These are phyloP conservation scores for Coelastrella sp. DNA, from an alignment of 139 green algal species.

Conservation along the genomic window DNA sequence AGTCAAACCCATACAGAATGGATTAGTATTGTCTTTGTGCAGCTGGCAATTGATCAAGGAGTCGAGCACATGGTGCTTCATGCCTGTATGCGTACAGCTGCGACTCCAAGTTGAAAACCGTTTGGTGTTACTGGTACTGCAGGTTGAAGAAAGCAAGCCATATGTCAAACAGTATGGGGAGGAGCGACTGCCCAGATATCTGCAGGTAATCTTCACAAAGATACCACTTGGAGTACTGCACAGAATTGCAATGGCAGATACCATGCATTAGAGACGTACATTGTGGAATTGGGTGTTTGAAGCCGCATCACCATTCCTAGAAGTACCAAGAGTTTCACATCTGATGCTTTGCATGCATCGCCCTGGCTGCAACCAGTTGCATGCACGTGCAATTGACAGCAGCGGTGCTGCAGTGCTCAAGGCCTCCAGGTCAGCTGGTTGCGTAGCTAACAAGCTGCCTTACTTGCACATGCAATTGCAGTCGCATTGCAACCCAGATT, in stretches of 20 bases:
- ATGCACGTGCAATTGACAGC: no score
- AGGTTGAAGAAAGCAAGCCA: slow-evolving; percentile 56
- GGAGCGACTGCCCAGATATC: slow-evolving; percentile 64
- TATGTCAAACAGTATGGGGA: slow-evolving; percentile 59
- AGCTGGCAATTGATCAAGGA: background rate
- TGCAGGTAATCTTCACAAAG: slow-evolving; percentile 38
- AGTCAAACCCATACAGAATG: no score
- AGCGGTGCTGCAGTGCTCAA: no score
- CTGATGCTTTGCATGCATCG: no score
- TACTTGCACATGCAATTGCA: background rate
- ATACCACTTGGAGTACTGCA: background rate
- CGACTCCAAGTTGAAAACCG: background rate
- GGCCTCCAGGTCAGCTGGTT: no score
- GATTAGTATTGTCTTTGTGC: no score
- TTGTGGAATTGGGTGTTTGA: no score
- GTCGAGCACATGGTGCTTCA: background rate
- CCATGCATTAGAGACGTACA: background rate
- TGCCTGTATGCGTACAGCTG: background rate
- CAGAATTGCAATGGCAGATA: background rate
- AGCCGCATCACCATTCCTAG: no score
- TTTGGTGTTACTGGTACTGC: background rate
- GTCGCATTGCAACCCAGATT: background rate
- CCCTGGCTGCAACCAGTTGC: no score
- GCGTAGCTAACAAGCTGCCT: background rate
- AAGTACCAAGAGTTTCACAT: no score